Evolutionary conservation across 1,139 yeast genomes (phyloP), one percentile per base, ranked within the genome.

Genomic region (Hemisphaericaspora xylanilytica): DNA sequence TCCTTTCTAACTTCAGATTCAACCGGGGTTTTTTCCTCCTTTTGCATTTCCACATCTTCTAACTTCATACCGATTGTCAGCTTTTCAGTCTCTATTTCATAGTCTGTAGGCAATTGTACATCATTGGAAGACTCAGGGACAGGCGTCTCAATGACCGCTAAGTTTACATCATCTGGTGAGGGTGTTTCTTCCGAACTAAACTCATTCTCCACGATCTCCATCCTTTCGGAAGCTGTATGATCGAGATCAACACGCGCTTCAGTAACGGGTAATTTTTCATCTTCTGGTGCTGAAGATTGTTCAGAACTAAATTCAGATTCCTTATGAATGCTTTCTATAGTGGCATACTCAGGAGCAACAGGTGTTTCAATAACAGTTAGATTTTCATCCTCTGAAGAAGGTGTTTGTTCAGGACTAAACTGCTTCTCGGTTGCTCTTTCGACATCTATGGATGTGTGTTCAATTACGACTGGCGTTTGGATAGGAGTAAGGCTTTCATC

Each of bases 401-500:
- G 26, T 6, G 26, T 24, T 24, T 24, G 38, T 28, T 36, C 32
- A 17, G 25, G 20, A 24, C 32, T 29, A 12, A 14, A n/a, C 3
- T 32, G 18, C 4, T 21, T 25, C 15, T 37, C 36, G 12, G 32
- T 20, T 6, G 22, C 9, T 20, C 8, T 20, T 20, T 9, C 22
- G 22, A 20, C 6, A 20, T 20, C n/a, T n/a, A n/a, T n/a, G n/a
- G n/a, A n/a, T 20, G 11, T 7, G 25, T 8, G 20, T 11, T 36
- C 38, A 11, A 22, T 10, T 6, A 17, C 16, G n/a, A 17, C 15
- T 5, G 32, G 32, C 3, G 32, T 17, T 3, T 17, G 3, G 8
- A 29, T 18, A n/a, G n/a, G 16, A 18, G 15, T 29, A n/a, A 29
- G 8, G 14, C 33, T 36, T 11, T 20, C 43, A 17, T 26, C 32